These are phyloP conservation scores for Thelephora ganbajun DNA, from an alignment of 768 basidiomycete genomes.

Conservation along the genomic window DNA sequence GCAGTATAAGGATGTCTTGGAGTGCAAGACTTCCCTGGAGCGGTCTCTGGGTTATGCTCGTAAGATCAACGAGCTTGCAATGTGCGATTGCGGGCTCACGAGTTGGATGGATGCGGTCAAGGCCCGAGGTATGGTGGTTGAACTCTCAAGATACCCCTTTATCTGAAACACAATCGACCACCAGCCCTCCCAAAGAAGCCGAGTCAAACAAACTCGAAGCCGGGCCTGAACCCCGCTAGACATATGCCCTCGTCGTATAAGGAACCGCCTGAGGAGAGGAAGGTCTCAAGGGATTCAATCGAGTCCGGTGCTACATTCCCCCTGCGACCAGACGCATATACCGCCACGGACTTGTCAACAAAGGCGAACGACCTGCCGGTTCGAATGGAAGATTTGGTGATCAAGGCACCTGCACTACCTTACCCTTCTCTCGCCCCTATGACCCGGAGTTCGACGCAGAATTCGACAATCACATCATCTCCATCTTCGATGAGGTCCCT, in stretches of 20 bases:
- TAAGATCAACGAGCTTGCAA: slow-evolving; percentile 74
- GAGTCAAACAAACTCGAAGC: slow-evolving; percentile 16
- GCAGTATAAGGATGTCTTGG: slow-evolving; percentile 50
- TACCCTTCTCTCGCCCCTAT: slow-evolving; percentile 53
- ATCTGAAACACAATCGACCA: no score
- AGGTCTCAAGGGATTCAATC: slow-evolving; percentile 57
- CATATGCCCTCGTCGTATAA: slow-evolving; percentile 1
- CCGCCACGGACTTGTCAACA: slow-evolving; percentile 60
- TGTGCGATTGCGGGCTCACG: slow-evolving; percentile 59
- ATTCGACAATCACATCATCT: slow-evolving; percentile 23
- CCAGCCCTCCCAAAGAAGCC: no score
- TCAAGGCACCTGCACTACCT: slow-evolving; percentile 49
- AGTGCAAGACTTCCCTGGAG: slow-evolving; percentile 43
- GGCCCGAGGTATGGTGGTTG: slow-evolving; percentile 32
- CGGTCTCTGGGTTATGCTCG: slow-evolving; percentile 59
- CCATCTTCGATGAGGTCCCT: slow-evolving; percentile 19
- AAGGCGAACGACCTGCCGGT: slow-evolving; percentile 16
- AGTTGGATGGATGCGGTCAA: slow-evolving; percentile 59
- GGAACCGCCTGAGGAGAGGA: slow-evolving; percentile 36
- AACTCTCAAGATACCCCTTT: no score
- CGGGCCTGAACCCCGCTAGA: no score
- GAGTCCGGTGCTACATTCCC: slow-evolving; percentile 73
- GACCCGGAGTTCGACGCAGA: slow-evolving; percentile 18
- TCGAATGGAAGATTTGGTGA: slow-evolving; percentile 25
- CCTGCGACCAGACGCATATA: slow-evolving; percentile 60